A percentile compares a stretch with the other conserved stretches of the same genome.
Conservation (phyloP, 1,139 yeast species). For the Protomyces gravidus region DNA sequence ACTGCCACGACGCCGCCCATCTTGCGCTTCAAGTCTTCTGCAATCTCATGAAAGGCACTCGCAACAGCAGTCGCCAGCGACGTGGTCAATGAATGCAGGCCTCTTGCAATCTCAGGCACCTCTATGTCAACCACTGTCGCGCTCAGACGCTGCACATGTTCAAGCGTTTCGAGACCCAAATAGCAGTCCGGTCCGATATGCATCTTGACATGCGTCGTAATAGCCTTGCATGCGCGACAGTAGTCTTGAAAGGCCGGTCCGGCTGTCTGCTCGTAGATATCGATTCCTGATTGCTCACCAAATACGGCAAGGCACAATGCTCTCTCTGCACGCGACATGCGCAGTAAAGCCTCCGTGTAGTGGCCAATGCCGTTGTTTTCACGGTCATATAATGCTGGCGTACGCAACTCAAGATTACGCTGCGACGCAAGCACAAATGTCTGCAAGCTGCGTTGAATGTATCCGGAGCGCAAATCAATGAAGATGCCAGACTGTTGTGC, state of each 20-base stretch:
- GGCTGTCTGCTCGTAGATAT: slow-evolving; percentile 6
- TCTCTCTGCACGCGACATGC: slow-evolving; percentile 25
- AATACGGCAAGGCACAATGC: slow-evolving; percentile 15
- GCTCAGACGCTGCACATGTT: slow-evolving; percentile 8
- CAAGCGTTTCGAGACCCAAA: slow-evolving; percentile 29
- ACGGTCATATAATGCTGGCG: slow-evolving; percentile 24
- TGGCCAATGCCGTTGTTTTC: slow-evolving; percentile 29
- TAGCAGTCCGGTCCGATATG: slow-evolving; percentile 23
- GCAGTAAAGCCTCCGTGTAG: slow-evolving; percentile 28
- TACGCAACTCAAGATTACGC: slow-evolving; percentile 22
- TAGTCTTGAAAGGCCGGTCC: slow-evolving; percentile 25
- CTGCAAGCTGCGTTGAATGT: slow-evolving; percentile 24
- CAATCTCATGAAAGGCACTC: slow-evolving; percentile 18
- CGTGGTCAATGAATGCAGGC: slow-evolving; percentile 8
- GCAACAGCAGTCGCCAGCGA: slow-evolving; percentile 13
- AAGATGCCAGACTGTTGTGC: not conserved
- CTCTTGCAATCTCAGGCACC: slow-evolving; percentile 18
- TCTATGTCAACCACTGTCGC: slow-evolving; percentile 13
- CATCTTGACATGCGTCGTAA: slow-evolving; percentile 17
- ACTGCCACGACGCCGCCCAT: slow-evolving; percentile 6
- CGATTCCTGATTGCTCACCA: slow-evolving; percentile 15
- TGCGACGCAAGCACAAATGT: slow-evolving; percentile 26
- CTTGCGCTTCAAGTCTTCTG: slow-evolving; percentile 23
- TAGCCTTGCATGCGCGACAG: slow-evolving; percentile 15
- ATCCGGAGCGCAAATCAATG: slow-evolving; percentile 9